A percentile compares a stretch with the other conserved stretches of the same genome.
Evolutionary conservation across 805 yeast genomes (phyloP).

Genomic region (Scheffersomyces coipomensis): DNA sequence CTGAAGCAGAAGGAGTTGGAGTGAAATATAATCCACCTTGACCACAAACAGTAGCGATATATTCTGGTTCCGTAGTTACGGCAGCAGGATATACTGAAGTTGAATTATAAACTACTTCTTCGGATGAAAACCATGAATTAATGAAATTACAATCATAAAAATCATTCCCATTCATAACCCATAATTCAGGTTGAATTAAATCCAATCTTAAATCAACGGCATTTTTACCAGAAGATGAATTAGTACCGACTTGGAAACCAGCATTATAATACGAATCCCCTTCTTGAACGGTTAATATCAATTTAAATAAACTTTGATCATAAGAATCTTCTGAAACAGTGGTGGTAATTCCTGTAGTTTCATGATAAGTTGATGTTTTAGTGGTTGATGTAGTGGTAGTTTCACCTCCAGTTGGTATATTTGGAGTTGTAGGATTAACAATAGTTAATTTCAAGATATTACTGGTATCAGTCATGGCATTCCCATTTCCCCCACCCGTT

Average conservation of each 20-base stretch:
- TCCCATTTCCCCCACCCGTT: no score
- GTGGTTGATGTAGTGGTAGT: background rate
- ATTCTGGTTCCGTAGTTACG: constrained; percentile 19
- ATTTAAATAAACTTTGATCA: constrained; percentile 6
- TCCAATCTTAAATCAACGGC: constrained; percentile 21
- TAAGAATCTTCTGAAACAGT: background rate
- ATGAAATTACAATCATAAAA: constrained; percentile 23
- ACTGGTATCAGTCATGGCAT: background rate
- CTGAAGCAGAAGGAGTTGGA: constrained; percentile 9
- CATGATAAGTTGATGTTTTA: background rate
- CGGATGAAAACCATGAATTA: constrained; percentile 16
- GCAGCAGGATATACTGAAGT: constrained; percentile 7
- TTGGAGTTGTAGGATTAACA: background rate
- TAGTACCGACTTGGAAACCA: constrained; percentile 5
- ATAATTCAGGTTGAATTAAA: constrained; percentile 34
- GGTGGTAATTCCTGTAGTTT: background rate
- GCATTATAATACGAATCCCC: constrained; percentile 17
- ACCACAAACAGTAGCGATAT: constrained; percentile 25
- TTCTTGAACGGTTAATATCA: constrained; percentile 12
- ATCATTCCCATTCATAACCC: constrained; percentile 30
- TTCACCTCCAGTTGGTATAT: background rate
- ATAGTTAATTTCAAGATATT: background rate
- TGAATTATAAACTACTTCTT: constrained; percentile 3
- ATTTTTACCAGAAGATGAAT: background rate
- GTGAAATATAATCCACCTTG: constrained; percentile 22